phyloP scores from a whole-genome alignment of 495 filamentous ascomycete species.

The Margaritispora aquatica region DNA sequence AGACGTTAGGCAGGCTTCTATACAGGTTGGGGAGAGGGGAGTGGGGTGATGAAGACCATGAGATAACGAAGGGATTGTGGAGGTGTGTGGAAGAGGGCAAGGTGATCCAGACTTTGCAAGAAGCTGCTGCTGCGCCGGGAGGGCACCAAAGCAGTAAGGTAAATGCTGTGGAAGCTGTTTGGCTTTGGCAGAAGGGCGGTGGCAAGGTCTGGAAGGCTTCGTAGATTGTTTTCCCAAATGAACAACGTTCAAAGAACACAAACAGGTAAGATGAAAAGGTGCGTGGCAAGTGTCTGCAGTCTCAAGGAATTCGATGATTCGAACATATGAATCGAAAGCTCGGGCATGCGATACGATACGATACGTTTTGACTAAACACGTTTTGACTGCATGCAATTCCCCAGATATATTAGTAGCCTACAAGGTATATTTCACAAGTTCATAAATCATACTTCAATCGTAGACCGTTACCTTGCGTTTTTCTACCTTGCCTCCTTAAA shows the following conservation, averaged over 20 bases:
- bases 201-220: conserved; percentile 30
- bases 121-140: conserved; percentile 49
- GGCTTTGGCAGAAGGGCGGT: conserved; percentile 83
- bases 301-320: background rate
- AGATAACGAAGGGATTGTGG: conserved; percentile 61
- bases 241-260: background rate
- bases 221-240: conserved; percentile 5
- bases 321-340: too few species aligned
- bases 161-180: conserved; percentile 86
- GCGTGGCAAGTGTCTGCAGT: background rate
- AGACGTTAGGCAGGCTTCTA: conserved; percentile 78
- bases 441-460: too few species aligned
- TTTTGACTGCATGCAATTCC: too few species aligned
- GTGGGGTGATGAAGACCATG: conserved; percentile 58
- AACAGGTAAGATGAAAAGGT: background rate
- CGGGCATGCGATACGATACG: too few species aligned
- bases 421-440: too few species aligned
- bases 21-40: conserved; percentile 76
- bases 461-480: too few species aligned
- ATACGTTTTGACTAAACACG: too few species aligned
- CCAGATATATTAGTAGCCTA: too few species aligned
- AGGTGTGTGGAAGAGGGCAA: conserved; percentile 67
- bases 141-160: conserved; percentile 57
- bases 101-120: conserved; percentile 65
- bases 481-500: too few species aligned